Percentiles rank a stretch among this genome's conserved stretches.
These are phyloP conservation scores for Ceratocystis diversiconidia DNA, from an alignment of 2,329 filamentous ascomycete genomes.

Conservation along the genomic window DNA sequence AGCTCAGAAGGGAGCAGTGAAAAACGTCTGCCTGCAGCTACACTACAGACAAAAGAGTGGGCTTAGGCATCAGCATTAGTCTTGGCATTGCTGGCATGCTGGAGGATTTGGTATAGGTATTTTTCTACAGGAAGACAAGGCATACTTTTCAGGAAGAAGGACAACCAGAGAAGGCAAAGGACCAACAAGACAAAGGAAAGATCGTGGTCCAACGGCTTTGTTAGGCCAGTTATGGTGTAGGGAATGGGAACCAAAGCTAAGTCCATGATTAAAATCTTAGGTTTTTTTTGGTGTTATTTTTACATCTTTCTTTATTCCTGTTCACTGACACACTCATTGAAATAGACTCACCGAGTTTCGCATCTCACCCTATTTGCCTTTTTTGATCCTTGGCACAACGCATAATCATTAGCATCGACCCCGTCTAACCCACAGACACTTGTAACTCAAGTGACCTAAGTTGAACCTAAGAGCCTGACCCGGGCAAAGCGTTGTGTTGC, in stretches of 20 bases:
- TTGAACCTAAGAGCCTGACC: background rate
- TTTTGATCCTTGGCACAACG: background rate
- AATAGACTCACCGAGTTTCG: background rate
- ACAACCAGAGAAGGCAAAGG: background rate
- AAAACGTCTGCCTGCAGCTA: conserved; percentile 1
- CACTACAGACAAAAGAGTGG: background rate
- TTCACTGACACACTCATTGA: no score
- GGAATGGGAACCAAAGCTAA: background rate
- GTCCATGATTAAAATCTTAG: background rate
- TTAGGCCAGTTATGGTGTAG: background rate
- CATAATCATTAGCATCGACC: background rate
- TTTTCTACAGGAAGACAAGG: background rate
- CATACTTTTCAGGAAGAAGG: background rate
- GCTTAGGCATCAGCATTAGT: conserved; percentile 5
- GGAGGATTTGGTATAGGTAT: background rate
- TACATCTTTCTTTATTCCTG: no score
- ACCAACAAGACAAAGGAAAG: background rate
- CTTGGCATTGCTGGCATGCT: background rate
- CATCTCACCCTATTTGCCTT: background rate
- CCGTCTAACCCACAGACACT: background rate
- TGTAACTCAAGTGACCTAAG: background rate
- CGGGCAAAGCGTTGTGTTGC: background rate
- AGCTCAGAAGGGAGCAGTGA: no score
- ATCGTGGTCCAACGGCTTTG: background rate
- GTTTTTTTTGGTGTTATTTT: no score